phyloP scores from a whole-genome alignment of 208 protist genomes.

The Acanthamoeba divionensis region DNA sequence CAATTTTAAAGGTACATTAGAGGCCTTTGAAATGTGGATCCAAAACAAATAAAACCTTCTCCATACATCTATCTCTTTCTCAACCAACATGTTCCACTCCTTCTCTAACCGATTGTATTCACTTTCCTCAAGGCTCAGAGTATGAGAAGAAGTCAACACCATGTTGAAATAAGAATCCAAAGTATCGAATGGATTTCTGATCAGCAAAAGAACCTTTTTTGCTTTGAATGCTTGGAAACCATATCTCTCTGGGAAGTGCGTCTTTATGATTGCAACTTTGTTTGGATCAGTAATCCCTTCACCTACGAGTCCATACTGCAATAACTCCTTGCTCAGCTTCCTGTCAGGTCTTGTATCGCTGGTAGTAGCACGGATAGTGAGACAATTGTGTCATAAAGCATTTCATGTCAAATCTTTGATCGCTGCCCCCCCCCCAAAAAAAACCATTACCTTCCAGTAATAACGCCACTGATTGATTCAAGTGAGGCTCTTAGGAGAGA shows the following conservation, averaged over 20 bases:
- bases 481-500: neutral
- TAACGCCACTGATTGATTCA: neutral
- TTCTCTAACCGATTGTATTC: neutral
- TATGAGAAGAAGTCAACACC: conserved; percentile 38
- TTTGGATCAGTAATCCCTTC: neutral
- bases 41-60: conserved; percentile 16
- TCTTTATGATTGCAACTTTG: conserved; percentile 37
- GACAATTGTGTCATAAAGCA: no score
- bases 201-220: conserved; percentile 39
- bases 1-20: neutral
- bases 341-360: conserved; percentile 6
- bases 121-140: conserved; percentile 2
- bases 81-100: neutral
- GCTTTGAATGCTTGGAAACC: conserved; percentile 2
- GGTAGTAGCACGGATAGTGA: neutral
- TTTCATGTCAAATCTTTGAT: neutral
- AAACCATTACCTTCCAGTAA: neutral
- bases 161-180: conserved; percentile 50
- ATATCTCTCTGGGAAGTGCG: conserved; percentile 26
- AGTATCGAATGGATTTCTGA: conserved; percentile 27
- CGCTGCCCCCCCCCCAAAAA: neutral
- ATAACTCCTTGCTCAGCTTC: conserved; percentile 28
- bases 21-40: neutral
- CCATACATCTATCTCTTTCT: neutral
- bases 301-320: neutral